Evolutionary conservation across 2,329 filamentous ascomycete species (phyloP).

Genomic region (Talaromyces sp.): DNA sequence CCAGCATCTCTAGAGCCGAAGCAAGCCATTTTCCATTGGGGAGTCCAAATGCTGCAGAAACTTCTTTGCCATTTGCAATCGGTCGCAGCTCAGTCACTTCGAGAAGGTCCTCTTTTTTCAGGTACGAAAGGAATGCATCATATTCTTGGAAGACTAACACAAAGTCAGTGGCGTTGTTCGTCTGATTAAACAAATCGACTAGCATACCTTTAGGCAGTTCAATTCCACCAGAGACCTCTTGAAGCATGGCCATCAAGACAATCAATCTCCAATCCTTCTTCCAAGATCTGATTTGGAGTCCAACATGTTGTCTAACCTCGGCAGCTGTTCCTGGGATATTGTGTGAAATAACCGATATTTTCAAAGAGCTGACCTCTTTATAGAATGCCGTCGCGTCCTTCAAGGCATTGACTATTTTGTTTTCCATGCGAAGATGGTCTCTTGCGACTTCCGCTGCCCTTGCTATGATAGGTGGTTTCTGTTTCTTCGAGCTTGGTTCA

Average conservation of each 20-base stretch:
- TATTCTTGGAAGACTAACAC: constrained; percentile 47
- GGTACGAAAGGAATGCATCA: constrained; percentile 48
- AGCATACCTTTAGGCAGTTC: constrained; percentile 31
- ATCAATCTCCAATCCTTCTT: constrained; percentile 38
- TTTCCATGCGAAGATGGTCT: constrained; percentile 74
- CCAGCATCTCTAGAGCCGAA: constrained; percentile 68
- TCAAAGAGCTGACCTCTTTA: constrained; percentile 58
- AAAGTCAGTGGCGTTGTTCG: constrained; percentile 15
- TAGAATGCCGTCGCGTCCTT: constrained; percentile 60
- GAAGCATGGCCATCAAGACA: constrained; percentile 35
- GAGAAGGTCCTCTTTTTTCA: constrained; percentile 47
- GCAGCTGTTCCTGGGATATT: constrained; percentile 25
- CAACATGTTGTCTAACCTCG: constrained; percentile 35
- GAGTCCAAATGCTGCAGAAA: constrained; percentile 61
- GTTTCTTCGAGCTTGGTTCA: constrained; percentile 35
- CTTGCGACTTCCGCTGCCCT: constrained; percentile 60
- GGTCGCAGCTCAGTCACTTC: constrained; percentile 54
- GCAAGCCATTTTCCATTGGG: constrained; percentile 78
- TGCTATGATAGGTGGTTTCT: constrained; percentile 51
- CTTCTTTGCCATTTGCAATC: constrained; percentile 68
- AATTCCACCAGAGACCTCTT: constrained; percentile 33
- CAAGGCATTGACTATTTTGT: constrained; percentile 66
- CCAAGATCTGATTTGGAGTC: constrained; percentile 32
- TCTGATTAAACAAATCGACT: neutral
- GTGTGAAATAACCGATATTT: constrained; percentile 35